A percentile compares a stretch with the other conserved stretches of the same genome.
Conservation (phyloP, 768 basidiomycete genomes). For the Lyophyllum atratum region DNA sequence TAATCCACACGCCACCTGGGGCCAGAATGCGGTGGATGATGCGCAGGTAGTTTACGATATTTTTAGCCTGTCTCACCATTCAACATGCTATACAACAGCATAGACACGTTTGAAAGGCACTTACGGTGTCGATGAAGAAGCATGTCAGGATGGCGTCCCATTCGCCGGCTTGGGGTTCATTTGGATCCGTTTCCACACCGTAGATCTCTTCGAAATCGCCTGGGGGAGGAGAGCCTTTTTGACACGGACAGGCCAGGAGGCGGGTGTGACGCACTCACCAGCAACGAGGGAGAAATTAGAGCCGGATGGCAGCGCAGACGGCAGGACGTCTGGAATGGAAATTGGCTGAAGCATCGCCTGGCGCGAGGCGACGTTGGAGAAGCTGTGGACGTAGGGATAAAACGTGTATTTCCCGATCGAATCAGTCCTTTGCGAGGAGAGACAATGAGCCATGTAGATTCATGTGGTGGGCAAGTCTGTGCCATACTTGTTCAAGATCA, state of each 20-base stretch:
- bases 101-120: slow-evolving; percentile 15
- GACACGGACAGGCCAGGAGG: background rate
- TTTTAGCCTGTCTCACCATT: slow-evolving; percentile 67
- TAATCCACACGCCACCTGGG: slow-evolving; percentile 91
- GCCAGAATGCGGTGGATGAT: slow-evolving; percentile 82
- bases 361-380: slow-evolving; percentile 74
- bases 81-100: background rate
- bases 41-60: slow-evolving; percentile 89
- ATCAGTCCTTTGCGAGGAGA: slow-evolving; percentile 51
- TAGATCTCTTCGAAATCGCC: slow-evolving; percentile 96
- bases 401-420: slow-evolving; percentile 69
- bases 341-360: slow-evolving; percentile 66
- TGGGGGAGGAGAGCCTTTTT: slow-evolving; percentile 24
- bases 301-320: slow-evolving; percentile 64
- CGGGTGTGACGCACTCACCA: slow-evolving; percentile 42
- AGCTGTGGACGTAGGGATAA: slow-evolving; percentile 90
- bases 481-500: slow-evolving; percentile 80
- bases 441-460: slow-evolving; percentile 1
- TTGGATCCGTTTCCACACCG: slow-evolving; percentile 52
- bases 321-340: slow-evolving; percentile 81
- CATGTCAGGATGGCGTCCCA: slow-evolving; percentile 94
- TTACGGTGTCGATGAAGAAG: slow-evolving; percentile 95
- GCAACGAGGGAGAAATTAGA: slow-evolving; percentile 85
- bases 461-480: background rate
- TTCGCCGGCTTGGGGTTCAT: slow-evolving; percentile 69